Evolutionary conservation across 208 protist species (phyloP).

Genomic region (Trypanosoma brucei): DNA sequence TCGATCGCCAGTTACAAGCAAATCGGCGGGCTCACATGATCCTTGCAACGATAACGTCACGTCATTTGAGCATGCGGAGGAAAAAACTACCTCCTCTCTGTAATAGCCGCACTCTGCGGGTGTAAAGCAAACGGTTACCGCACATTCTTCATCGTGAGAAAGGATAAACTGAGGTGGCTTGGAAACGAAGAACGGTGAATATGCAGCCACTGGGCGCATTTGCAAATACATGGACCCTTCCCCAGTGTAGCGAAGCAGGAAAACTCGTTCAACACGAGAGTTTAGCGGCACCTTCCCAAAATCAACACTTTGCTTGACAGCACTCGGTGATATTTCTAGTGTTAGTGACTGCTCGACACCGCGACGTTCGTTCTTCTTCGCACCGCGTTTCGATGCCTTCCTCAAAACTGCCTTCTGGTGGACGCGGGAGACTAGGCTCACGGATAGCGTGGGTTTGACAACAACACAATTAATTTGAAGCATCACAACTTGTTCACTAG

Average conservation of each 20-base stretch:
- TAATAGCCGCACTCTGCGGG: constrained; percentile 59
- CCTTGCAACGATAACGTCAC: constrained; percentile 37
- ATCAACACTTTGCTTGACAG: constrained; percentile 23
- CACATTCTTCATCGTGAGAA: constrained; percentile 25
- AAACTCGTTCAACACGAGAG: constrained; percentile 29
- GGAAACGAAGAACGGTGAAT: constrained; percentile 58
- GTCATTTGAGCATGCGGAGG: constrained; percentile 27
- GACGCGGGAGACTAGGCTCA: constrained; percentile 9
- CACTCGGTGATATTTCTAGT: constrained; percentile 21
- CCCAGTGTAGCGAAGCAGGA: constrained; percentile 40
- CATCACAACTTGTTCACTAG: constrained; percentile 9
- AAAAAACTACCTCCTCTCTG: constrained; percentile 34
- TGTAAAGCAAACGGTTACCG: constrained; percentile 43
- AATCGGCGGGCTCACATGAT: constrained; percentile 49
- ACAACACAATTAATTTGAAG: constrained; percentile 40
- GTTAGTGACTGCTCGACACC: constrained; percentile 9
- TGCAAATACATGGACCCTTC: constrained; percentile 24
- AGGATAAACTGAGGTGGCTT: constrained; percentile 29
- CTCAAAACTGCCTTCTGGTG: constrained; percentile 7
- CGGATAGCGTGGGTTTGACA: constrained; percentile 22
- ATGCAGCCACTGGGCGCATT: constrained; percentile 42
- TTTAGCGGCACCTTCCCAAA: constrained; percentile 69
- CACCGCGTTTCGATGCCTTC: constrained; percentile 13
- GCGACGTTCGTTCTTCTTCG: constrained; percentile 14
- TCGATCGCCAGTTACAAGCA: constrained; percentile 26